Evolutionary conservation across 345 rosid species (phyloP).

Genomic region (Eucalyptus marginata): DNA sequence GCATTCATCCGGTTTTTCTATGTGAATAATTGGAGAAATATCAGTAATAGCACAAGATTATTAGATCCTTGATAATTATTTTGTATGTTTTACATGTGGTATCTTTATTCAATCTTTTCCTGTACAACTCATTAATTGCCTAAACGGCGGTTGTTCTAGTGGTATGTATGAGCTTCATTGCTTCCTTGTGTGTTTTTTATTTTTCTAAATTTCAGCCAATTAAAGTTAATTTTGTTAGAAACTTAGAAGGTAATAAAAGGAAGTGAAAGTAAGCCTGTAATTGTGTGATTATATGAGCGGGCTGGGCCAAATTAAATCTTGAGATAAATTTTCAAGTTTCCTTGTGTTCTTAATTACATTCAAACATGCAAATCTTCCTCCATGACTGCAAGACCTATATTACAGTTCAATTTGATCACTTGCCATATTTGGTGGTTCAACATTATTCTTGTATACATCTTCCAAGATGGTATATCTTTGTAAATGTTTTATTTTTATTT

Average conservation of each 20-base stretch:
- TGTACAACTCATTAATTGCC: neutral
- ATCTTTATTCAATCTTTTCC: neutral
- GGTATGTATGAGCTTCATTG: too few relatives aligned
- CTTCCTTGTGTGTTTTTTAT: too few relatives aligned
- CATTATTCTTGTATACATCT: neutral
- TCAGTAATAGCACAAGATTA: neutral
- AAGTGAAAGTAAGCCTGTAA: too few relatives aligned
- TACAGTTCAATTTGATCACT: neutral
- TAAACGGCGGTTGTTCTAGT: fast-evolving
- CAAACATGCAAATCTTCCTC: neutral
- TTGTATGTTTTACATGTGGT: neutral
- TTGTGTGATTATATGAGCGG: neutral
- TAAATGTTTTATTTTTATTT: too few relatives aligned
- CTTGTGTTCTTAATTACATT: neutral
- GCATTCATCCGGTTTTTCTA: neutral
- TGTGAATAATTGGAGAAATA: neutral
- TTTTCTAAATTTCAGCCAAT: too few relatives aligned
- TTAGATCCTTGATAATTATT: neutral
- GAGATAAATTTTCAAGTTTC: neutral
- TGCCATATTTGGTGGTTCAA: neutral
- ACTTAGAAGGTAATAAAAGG: too few relatives aligned
- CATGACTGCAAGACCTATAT: neutral
- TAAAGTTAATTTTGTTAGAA: too few relatives aligned
- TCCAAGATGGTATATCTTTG: neutral
- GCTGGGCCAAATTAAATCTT: neutral